Evolutionary conservation across 768 basidiomycete species (phyloP), one percentile per base, ranked within the genome.

Genomic region (Harrya chromipes): DNA sequence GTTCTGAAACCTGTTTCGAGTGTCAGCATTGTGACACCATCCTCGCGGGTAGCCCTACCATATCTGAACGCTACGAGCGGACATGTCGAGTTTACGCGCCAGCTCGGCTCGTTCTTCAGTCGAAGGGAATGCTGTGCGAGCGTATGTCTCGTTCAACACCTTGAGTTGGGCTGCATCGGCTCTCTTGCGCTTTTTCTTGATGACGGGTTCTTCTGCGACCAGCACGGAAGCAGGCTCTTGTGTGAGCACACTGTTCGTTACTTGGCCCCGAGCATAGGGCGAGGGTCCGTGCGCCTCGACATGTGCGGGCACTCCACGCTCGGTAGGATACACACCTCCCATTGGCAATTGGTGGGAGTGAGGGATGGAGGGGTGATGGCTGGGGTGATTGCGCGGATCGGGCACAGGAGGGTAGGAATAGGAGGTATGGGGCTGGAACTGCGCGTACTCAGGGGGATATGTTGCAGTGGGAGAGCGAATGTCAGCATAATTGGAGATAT

Each of bases 101-200:
- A 91, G 70, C 27, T 81, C 81, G 33, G 79, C 75, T n/a, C 90
- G 82, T 66, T 92, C 90, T 65, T 90, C 89, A 10, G 90, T 92
- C 13, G 90, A 89, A 19, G 90, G 90, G 60, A 92, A 92, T 16
- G 90, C 88, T 3, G 90, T 92, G 50, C 89, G 80, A 54, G 72
- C 74, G 64, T 90, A 92, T 0, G 83, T 84, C 62, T 86, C 85
- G 63, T 90, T 91, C 64, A 92, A 74, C 24, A 88, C 81, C 64
- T 86, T 86, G 52, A 91, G 73, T 59, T 92, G 90, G 35, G 77
- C 77, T 13, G 87, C 84, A 58, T 90, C 87, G 6, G 89, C 90
- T 50, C 89, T 82, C 74, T 88, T 89, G 67, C 89, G 80, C 70
- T 91, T 91, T 75, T 90, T 90, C 75, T 91, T 92, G 58, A 90